phyloP scores from a whole-genome alignment of 108 stramenopile species.

The Nitzschia putrida region DNA sequence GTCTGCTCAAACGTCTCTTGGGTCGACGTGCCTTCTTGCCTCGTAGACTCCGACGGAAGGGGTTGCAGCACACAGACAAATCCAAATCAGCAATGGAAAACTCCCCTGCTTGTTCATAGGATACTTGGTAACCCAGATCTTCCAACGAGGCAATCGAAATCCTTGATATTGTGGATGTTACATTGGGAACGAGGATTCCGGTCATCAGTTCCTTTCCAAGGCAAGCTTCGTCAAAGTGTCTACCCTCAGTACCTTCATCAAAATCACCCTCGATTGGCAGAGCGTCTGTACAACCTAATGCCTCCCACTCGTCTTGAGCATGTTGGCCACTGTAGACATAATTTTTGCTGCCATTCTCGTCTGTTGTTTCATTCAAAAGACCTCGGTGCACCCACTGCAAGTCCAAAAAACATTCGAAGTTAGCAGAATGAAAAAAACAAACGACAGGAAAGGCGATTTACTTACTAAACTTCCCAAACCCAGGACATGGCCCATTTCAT shows the following conservation, averaged over 20 bases:
- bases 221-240: conserved; percentile 45
- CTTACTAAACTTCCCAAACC: conserved; percentile 37
- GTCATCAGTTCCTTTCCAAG: conserved; percentile 46
- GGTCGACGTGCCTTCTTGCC: neutral
- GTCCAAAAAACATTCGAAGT: neutral
- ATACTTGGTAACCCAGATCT: conserved; percentile 2
- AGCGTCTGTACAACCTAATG: neutral
- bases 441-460: neutral
- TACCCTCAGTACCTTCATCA: conserved; percentile 18
- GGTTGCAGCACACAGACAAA: neutral
- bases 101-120: neutral
- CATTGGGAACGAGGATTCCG: conserved; percentile 7
- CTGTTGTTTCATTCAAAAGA: neutral
- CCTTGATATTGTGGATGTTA: neutral
- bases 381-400: conserved; percentile 20
- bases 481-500: conserved; percentile 54
- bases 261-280: conserved; percentile 36
- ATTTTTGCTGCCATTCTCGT: neutral
- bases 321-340: neutral
- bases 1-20: neutral
- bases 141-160: conserved; percentile 11
- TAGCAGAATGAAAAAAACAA: neutral
- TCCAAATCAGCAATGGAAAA: neutral
- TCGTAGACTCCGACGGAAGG: neutral
- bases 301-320: neutral